These are phyloP conservation scores for Xanthoparmelia taractica DNA, from an alignment of 495 filamentous ascomycete species.

Conservation along the genomic window DNA sequence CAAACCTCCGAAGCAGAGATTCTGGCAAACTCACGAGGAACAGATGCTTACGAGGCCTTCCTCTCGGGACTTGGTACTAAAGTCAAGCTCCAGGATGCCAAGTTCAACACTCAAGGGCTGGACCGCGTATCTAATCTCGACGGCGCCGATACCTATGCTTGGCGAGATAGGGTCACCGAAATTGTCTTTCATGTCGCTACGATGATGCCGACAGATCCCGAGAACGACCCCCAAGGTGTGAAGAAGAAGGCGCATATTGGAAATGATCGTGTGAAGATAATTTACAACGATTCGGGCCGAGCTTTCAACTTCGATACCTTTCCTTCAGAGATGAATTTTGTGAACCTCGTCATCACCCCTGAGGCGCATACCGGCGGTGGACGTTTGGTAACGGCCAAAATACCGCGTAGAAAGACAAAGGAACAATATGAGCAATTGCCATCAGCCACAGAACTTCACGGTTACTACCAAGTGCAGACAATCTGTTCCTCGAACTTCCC, in stretches of 20 bases:
- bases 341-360: slow-evolving; percentile 92
- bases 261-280: slow-evolving; percentile 96
- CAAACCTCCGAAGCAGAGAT: slow-evolving; percentile 78
- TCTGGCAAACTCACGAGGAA: slow-evolving; percentile 73
- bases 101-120: slow-evolving; percentile 91
- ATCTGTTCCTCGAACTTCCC: slow-evolving; percentile 80
- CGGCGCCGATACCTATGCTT: slow-evolving; percentile 80
- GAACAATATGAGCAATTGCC: slow-evolving; percentile 17
- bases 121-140: slow-evolving; percentile 67
- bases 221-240: slow-evolving; percentile 64
- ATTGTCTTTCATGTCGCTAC: slow-evolving; percentile 93
- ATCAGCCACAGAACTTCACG: slow-evolving; percentile 30
- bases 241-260: slow-evolving; percentile 93
- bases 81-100: slow-evolving; percentile 67
- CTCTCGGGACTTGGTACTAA: slow-evolving; percentile 71
- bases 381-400: slow-evolving; percentile 28
- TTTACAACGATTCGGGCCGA: slow-evolving; percentile 89
- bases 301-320: slow-evolving; percentile 89
- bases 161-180: slow-evolving; percentile 90
- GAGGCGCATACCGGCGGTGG: slow-evolving; percentile 47
- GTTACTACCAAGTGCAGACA: slow-evolving; percentile 71
- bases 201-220: slow-evolving; percentile 86
- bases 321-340: slow-evolving; percentile 85
- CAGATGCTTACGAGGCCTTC: slow-evolving; percentile 77
- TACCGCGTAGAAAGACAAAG: slow-evolving; percentile 1